A percentile compares a stretch with the other conserved stretches of the same genome.
Conservation (phyloP, 805 yeast genomes). For the Sungouiozyma intestinalis region DNA sequence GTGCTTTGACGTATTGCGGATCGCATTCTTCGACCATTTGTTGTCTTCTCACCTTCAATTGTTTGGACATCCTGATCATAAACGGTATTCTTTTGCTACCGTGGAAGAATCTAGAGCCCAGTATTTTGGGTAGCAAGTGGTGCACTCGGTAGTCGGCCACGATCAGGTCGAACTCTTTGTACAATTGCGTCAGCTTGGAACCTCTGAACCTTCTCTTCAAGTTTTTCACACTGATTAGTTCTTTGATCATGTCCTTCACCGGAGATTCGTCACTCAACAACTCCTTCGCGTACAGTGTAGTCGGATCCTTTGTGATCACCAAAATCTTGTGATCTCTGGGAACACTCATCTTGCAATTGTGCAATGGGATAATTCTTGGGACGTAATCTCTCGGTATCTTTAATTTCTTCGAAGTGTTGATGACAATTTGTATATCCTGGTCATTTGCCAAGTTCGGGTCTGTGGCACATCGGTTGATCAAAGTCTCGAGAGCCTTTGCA, state of each 20-base stretch:
- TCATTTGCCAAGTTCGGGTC: constrained; percentile 21
- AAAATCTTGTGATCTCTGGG: constrained; percentile 42
- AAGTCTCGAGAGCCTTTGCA: constrained; percentile 15
- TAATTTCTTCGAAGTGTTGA: constrained; percentile 39
- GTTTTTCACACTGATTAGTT: constrained; percentile 49
- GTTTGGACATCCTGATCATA: constrained; percentile 46
- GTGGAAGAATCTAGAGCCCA: constrained; percentile 53
- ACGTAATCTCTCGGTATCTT: constrained; percentile 37
- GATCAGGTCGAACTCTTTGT: constrained; percentile 54
- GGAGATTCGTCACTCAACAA: constrained; percentile 37
- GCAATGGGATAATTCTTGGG: constrained; percentile 51
- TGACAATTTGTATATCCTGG: constrained; percentile 29
- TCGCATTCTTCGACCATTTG: constrained; percentile 56
- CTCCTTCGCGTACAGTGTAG: constrained; percentile 41
- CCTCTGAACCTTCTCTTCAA: constrained; percentile 38
- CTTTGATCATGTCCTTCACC: constrained; percentile 52
- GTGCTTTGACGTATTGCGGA: constrained; percentile 50
- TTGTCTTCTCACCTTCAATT: constrained; percentile 25
- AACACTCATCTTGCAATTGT: constrained; percentile 37
- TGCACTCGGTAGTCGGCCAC: constrained; percentile 62
- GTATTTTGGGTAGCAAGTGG: constrained; percentile 44
- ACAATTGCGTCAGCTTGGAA: constrained; percentile 38
- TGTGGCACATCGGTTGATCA: constrained; percentile 23
- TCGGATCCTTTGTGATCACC: constrained; percentile 67
- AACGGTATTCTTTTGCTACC: constrained; percentile 59